Percentiles rank a stretch among this genome's conserved stretches.
These are phyloP conservation scores for Aegilops sharonensis DNA, from an alignment of 176 grass and related monocot genomes.

Conservation along the genomic window DNA sequence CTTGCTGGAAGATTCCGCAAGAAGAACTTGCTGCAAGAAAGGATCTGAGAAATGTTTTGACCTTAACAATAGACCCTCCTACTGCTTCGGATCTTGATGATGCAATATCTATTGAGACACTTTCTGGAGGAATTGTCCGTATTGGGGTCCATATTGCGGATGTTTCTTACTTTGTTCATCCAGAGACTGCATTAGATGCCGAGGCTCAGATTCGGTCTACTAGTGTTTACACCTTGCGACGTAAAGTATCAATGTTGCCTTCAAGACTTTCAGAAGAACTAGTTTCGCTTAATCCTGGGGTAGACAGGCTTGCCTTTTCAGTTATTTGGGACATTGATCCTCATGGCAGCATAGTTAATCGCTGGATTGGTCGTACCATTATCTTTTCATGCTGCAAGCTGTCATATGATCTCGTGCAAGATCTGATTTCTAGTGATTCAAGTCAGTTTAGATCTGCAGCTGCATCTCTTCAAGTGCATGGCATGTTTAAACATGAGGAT, in stretches of 20 bases:
- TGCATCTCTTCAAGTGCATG: constrained; percentile 60
- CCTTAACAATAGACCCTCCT: constrained; percentile 86
- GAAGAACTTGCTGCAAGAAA: constrained; percentile 71
- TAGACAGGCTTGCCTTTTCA: constrained; percentile 83
- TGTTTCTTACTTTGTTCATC: constrained; percentile 89
- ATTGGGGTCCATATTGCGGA: constrained; percentile 95
- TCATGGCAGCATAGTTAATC: constrained; percentile 67
- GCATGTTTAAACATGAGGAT: constrained; percentile 59
- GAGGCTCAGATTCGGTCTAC: constrained; percentile 84
- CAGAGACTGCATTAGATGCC: constrained; percentile 75
- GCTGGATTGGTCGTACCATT: constrained; percentile 81
- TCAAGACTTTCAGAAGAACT: constrained; percentile 64
- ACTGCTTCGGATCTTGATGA: constrained; percentile 85
- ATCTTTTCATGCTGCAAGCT: constrained; percentile 91
- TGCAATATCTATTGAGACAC: constrained; percentile 78
- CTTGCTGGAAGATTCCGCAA: constrained; percentile 60
- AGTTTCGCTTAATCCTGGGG: constrained; percentile 78
- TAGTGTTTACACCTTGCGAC: constrained; percentile 72
- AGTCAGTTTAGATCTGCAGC: constrained; percentile 35
- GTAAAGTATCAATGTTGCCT: constrained; percentile 83
- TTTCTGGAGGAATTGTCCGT: constrained; percentile 59
- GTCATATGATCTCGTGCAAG: constrained; percentile 76
- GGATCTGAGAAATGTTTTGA: constrained; percentile 71
- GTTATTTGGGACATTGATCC: constrained; percentile 92
- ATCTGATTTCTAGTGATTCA: constrained; percentile 56